These are phyloP conservation scores for Selaginella tamariscina DNA, from an alignment of 75 land plant species.

Conservation along the genomic window DNA sequence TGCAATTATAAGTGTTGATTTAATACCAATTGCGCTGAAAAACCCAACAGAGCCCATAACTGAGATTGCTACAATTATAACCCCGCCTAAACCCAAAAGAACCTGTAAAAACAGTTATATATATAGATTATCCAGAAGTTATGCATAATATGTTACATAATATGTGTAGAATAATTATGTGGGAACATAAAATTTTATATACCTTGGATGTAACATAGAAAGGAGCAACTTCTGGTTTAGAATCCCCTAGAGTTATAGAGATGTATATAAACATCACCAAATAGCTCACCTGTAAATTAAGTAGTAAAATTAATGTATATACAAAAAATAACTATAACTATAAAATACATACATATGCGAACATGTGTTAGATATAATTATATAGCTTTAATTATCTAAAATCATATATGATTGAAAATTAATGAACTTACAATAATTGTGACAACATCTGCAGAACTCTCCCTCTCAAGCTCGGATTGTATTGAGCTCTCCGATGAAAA, in stretches of 20 bases:
- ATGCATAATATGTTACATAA: too few species aligned
- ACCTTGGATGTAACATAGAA: conserved; percentile 86
- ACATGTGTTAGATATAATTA: not conserved
- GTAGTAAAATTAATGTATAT: not conserved
- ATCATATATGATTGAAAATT: not conserved
- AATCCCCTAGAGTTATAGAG: conserved; percentile 73
- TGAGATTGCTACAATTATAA: conserved; percentile 77
- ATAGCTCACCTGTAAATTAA: conserved; percentile 65
- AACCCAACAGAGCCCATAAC: conserved; percentile 90
- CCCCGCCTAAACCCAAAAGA: conserved; percentile 82
- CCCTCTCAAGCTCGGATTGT: conserved; percentile 82
- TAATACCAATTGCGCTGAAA: conserved; percentile 88
- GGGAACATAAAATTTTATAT: too few species aligned
- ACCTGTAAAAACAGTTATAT: conserved; percentile 46
- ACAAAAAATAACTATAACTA: not conserved
- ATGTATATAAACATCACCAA: conserved; percentile 95
- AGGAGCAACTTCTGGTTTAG: conserved; percentile 43
- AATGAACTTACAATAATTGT: conserved; percentile 55
- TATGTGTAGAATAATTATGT: too few species aligned
- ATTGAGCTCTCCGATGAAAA: conserved; percentile 93
- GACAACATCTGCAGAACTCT: conserved; percentile 81
- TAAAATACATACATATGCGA: not conserved
- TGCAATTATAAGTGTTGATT: conserved; percentile 88
- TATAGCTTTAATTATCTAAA: not conserved
- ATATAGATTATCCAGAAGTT: too few species aligned